Evolutionary conservation across 352 stramenopile species (phyloP).

Genomic region (Globisporangium carolinianum): DNA sequence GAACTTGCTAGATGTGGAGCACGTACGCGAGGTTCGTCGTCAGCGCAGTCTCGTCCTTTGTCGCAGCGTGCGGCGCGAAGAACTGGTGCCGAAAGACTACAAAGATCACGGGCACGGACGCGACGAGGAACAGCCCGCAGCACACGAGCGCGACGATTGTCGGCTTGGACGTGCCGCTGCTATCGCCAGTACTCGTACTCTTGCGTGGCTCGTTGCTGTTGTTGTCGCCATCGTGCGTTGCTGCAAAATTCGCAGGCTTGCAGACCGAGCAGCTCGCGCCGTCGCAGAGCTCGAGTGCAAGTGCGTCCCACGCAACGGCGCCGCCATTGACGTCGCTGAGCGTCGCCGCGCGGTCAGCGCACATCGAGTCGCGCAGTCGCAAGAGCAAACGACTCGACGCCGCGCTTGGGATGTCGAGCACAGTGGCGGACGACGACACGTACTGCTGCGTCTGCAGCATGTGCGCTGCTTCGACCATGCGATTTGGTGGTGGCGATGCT

Average conservation of each 20-base stretch:
- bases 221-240: background rate
- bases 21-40: conserved; percentile 48
- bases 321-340: background rate
- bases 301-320: conserved; percentile 1
- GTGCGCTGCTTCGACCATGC: conserved; percentile 13
- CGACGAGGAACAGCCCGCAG: conserved; percentile 38
- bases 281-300: conserved; percentile 20
- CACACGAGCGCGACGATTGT: conserved; percentile 31
- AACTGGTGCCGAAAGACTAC: conserved; percentile 34
- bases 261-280: conserved; percentile 9
- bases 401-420: conserved; percentile 6
- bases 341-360: conserved; percentile 18
- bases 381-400: conserved; percentile 22
- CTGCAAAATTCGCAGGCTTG: conserved; percentile 3
- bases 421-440: conserved; percentile 5
- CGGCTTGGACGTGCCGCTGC: conserved; percentile 12
- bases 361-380: conserved; percentile 16
- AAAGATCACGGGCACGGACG: conserved; percentile 29
- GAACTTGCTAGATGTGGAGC: conserved; percentile 5
- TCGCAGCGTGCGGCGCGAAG: conserved; percentile 19
- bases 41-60: conserved; percentile 49
- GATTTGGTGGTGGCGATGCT: conserved; percentile 8
- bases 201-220: too few relatives aligned
- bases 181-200: background rate
- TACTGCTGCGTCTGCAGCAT: conserved; percentile 12